phyloP scores from a whole-genome alignment of 164 flowering plant genomes.

The Macadamia tetraphylla region DNA sequence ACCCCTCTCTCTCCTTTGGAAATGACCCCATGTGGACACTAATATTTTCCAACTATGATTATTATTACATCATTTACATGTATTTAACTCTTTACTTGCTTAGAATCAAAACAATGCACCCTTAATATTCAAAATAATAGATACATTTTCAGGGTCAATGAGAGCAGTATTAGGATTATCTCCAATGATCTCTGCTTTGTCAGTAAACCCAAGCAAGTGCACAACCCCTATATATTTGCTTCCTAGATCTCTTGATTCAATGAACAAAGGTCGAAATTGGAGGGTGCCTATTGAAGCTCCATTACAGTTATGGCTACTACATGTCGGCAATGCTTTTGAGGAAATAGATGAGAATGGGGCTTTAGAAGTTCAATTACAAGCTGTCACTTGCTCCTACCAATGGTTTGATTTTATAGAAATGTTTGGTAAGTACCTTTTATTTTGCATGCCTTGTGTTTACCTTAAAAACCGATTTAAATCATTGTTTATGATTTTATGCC shows the following conservation, averaged over 20 bases:
- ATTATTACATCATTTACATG: no score
- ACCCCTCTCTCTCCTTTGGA: no score
- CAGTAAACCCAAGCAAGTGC: conserved; percentile 58
- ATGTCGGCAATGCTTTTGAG: conserved; percentile 75
- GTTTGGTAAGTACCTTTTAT: conserved; percentile 49
- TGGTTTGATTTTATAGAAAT: conserved; percentile 91
- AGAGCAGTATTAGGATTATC: conserved; percentile 65
- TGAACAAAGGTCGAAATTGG: conserved; percentile 42
- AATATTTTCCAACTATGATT: no score
- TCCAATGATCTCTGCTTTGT: conserved; percentile 89
- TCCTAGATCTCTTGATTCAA: conserved; percentile 44
- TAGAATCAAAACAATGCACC: no score
- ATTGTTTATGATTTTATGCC: no score
- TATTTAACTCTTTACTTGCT: no score
- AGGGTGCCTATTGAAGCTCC: conserved; percentile 69
- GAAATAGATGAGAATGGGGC: conserved; percentile 34
- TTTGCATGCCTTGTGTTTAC: no score
- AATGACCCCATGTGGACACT: no score
- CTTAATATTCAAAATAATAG: no score
- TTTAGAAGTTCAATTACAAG: conserved; percentile 53
- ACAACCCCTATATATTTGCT: conserved; percentile 76
- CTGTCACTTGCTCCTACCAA: conserved; percentile 65
- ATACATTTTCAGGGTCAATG: conserved; percentile 54
- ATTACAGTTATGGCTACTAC: conserved; percentile 72
- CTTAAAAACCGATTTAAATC: no score